Evolutionary conservation across 2,329 filamentous ascomycete genomes (phyloP).

Genomic region (Diaporthe batatas): DNA sequence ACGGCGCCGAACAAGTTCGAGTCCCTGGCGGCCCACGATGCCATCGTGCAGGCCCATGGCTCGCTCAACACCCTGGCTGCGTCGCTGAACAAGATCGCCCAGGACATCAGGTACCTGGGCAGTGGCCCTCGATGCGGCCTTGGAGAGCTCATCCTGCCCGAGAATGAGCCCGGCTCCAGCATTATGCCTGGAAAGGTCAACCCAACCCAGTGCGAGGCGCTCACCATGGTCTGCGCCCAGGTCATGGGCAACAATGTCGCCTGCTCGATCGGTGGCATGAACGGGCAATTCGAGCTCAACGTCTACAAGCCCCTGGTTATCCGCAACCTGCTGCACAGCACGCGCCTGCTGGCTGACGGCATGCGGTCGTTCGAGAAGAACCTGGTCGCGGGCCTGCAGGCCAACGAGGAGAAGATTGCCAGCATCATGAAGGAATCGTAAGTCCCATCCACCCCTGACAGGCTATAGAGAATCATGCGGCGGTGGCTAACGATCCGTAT

Average conservation of each 20-base stretch:
- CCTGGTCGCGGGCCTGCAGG: slow-evolving; percentile 86
- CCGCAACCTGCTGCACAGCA: slow-evolving; percentile 93
- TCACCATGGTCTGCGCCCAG: slow-evolving; percentile 98
- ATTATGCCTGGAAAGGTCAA: slow-evolving; percentile 99
- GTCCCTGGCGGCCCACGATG: slow-evolving; percentile 94
- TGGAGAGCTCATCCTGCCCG: slow-evolving; percentile 91
- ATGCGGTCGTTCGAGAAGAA: slow-evolving; percentile 98
- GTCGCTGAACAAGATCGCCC: slow-evolving; percentile 97
- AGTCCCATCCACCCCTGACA: slow-evolving; percentile 51
- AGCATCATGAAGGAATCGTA: slow-evolving; percentile 95
- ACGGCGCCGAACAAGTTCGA: slow-evolving; percentile 99
- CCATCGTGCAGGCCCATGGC: slow-evolving; percentile 93
- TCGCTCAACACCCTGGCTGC: slow-evolving; percentile 92
- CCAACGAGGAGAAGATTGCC: slow-evolving; percentile 92
- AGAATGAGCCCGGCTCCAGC: slow-evolving; percentile 97
- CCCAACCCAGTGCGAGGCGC: slow-evolving; percentile 96
- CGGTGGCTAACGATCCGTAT: slow-evolving; percentile 41
- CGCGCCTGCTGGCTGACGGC: slow-evolving; percentile 87
- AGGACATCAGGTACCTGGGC: slow-evolving; percentile 97
- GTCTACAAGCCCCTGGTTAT: slow-evolving; percentile 99
- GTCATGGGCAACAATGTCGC: slow-evolving; percentile 98
- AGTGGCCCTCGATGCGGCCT: slow-evolving; percentile 96
- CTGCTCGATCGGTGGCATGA: slow-evolving; percentile 93
- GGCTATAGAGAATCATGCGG: not conserved
- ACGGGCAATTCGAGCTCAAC: slow-evolving; percentile 98